Evolutionary conservation across 495 filamentous ascomycete species (phyloP), one percentile per base, ranked within the genome.

Genomic region (Sporormia fimetaria): DNA sequence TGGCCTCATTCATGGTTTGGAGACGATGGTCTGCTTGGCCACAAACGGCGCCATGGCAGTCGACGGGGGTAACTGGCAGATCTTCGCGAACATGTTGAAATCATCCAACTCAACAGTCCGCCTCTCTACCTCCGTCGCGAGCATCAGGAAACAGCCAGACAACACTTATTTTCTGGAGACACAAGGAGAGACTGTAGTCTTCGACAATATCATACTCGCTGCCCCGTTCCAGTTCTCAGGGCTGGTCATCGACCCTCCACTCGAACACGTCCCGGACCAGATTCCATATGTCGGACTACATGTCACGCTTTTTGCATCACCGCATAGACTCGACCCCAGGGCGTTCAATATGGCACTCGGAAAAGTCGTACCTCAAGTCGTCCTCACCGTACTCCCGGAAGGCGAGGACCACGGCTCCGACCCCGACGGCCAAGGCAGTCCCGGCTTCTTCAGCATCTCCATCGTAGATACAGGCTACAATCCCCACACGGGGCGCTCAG

Each of bases 1-100:
- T 5, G 67, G 62, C 2, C 58, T 77, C 30, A 90, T 96, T 21
- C 88, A 99, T 53, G 92, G 84, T 3, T 59, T 99, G 7, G 85
- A 88, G 49, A 76, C 87, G 0, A 88, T 95, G 80, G 90, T 94
- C 11, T 80, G 84, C 56, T 84, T 96, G 83, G 83, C 87, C 1
- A 78, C 86, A 0, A 81, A 90, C 34, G 84, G 85, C 4, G 83
- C 87, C 0, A 74, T 87, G 51, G 62, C 78, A 4, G 70, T 98
- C 5, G 62, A 74, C 6, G 87, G 87, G 2, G 90, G 90, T 2
- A 99, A 99, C 53, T 99, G 87, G 88, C 78, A 75, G 56, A 95
- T 96, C 28, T 99, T 99, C 54, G 71, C 75, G 1, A 66, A 72
- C 6, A 94, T 94, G 82, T 62, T 85, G 8, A 66, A 76, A 24